These are phyloP conservation scores for sunflower (Helianthus annuus) DNA, from an alignment of 129 eudicot genomes.

Conservation along the genomic window HanXRQr2.0-SUNRISE NC_035448.2:44389901-44390400, in stretches of 20 bases:
- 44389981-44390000: constrained; percentile 37
- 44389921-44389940: constrained; percentile 74
- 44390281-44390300: constrained; percentile 53
- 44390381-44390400: too few species aligned
- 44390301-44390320: constrained; percentile 40
- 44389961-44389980: constrained; percentile 32
- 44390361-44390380: constrained; percentile 26
- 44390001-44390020: constrained; percentile 26
- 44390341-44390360: constrained; percentile 60
- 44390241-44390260: constrained; percentile 52
- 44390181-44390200: not conserved
- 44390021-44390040: constrained; percentile 19
- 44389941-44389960: constrained; percentile 51
- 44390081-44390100: constrained; percentile 49
- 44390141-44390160: not conserved
- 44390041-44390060: constrained; percentile 21
- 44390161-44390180: not conserved
- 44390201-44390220: constrained; percentile 44
- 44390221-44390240: constrained; percentile 53
- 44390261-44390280: constrained; percentile 46
- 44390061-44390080: constrained; percentile 21
- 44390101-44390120: constrained; percentile 38
- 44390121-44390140: constrained; percentile 46
- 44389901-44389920: constrained; percentile 47
- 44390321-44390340: constrained; percentile 49